Conservation (phyloP, 306 rosid genomes). For the Phaseolus lunatus region DNA sequence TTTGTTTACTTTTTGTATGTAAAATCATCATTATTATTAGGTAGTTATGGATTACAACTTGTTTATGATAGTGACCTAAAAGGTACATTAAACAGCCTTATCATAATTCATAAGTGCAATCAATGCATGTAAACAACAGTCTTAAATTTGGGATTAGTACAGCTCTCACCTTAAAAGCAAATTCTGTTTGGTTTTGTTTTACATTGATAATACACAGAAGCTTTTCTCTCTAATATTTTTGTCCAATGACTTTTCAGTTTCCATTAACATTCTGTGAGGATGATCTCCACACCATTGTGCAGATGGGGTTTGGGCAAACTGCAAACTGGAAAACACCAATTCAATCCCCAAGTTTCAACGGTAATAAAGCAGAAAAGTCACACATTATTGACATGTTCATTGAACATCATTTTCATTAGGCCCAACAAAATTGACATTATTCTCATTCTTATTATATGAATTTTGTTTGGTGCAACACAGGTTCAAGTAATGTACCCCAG, state of each 20-base stretch:
- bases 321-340: conserved; percentile 55
- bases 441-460: not conserved
- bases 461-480: conserved; percentile 47
- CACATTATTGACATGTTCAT: conserved; percentile 16
- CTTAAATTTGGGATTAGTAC: no score
- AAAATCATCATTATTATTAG: no score
- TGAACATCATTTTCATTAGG: conserved; percentile 45
- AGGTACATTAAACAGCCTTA: no score
- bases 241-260: conserved; percentile 53
- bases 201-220: not conserved
- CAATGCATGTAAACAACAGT: no score
- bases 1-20: no score
- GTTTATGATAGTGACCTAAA: no score
- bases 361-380: conserved; percentile 49
- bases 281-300: conserved; percentile 83
- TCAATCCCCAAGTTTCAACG: conserved; percentile 66
- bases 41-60: no score
- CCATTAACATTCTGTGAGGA: conserved; percentile 76
- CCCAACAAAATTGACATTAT: conserved; percentile 46
- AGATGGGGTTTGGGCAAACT: conserved; percentile 86
- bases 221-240: not conserved
- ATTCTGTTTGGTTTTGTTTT: not conserved
- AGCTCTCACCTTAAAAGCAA: not conserved
- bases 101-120: no score
- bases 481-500: conserved; percentile 70